Percentiles rank a stretch among this genome's conserved stretches.
These are phyloP conservation scores for Backusella mclennaniae DNA, from an alignment of 192 early-diverging fungal genomes.

Conservation along the genomic window DNA sequence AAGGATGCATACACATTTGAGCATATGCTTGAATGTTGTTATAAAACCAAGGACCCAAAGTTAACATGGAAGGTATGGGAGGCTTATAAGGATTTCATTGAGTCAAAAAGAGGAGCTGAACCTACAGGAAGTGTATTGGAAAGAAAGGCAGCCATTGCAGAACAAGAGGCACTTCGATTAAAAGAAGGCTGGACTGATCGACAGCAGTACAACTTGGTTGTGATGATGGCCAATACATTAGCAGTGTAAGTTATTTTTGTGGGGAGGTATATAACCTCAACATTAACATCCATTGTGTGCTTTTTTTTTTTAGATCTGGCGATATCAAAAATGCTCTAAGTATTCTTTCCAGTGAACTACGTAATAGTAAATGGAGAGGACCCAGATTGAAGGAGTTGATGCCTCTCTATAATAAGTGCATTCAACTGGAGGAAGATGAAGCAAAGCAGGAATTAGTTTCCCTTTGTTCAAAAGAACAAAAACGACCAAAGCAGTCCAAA, in stretches of 20 bases:
- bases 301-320: neutral
- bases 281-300: neutral
- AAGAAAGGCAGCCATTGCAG: constrained; percentile 56
- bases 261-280: neutral
- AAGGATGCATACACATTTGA: constrained; percentile 65
- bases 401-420: constrained; percentile 50
- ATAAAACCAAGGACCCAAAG: constrained; percentile 55
- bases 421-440: constrained; percentile 50
- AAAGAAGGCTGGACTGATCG: constrained; percentile 53
- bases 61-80: constrained; percentile 68
- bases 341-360: constrained; percentile 48
- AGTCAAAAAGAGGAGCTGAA: constrained; percentile 48
- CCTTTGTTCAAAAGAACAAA: constrained; percentile 38
- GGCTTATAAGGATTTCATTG: constrained; percentile 62
- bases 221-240: constrained; percentile 65
- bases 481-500: neutral
- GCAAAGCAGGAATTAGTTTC: constrained; percentile 44
- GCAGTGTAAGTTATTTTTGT: constrained; percentile 43
- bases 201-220: constrained; percentile 53
- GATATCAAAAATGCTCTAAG: constrained; percentile 40
- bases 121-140: constrained; percentile 58
- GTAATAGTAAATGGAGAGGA: constrained; percentile 31
- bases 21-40: constrained; percentile 56
- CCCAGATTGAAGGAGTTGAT: constrained; percentile 47
- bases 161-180: constrained; percentile 27